phyloP scores from a whole-genome alignment of 192 early-diverging fungal species.

The Coemansia sp. region DNA sequence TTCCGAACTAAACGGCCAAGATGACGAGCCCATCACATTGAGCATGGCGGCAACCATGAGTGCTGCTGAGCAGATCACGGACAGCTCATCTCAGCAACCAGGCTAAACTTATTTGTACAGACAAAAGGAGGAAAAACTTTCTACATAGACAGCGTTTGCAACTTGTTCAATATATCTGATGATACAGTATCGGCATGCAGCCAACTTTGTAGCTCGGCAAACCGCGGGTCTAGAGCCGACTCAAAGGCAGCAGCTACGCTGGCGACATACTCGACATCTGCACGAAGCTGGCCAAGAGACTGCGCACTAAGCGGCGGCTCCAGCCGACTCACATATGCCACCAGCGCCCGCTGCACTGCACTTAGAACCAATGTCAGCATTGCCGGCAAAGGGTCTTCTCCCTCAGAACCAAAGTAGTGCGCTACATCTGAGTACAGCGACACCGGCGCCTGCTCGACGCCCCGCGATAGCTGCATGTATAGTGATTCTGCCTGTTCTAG shows the following conservation, averaged over 20 bases:
- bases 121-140: too few relatives aligned
- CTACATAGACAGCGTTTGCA: too few relatives aligned
- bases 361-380: conserved; percentile 35
- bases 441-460: conserved; percentile 4
- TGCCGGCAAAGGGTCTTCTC: conserved; percentile 14
- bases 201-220: conserved; percentile 14
- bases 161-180: too few relatives aligned
- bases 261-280: conserved; percentile 40
- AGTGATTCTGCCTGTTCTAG: conserved; percentile 44
- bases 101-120: too few relatives aligned
- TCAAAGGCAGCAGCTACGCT: conserved; percentile 37
- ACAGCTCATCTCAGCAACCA: too few relatives aligned
- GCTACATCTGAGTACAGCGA: conserved; percentile 18
- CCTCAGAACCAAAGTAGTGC: not conserved
- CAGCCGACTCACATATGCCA: conserved; percentile 22
- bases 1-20: too few relatives aligned
- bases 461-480: conserved; percentile 26
- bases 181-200: too few relatives aligned
- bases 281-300: conserved; percentile 27
- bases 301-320: conserved; percentile 23
- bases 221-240: conserved; percentile 6
- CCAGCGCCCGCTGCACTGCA: conserved; percentile 17
- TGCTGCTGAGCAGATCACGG: too few relatives aligned
- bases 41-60: too few relatives aligned
- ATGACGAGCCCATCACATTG: too few relatives aligned